Evolutionary conservation across 1,139 yeast species (phyloP), one percentile per base, ranked within the genome.

Genomic region (Lipomyces yarrowii): DNA sequence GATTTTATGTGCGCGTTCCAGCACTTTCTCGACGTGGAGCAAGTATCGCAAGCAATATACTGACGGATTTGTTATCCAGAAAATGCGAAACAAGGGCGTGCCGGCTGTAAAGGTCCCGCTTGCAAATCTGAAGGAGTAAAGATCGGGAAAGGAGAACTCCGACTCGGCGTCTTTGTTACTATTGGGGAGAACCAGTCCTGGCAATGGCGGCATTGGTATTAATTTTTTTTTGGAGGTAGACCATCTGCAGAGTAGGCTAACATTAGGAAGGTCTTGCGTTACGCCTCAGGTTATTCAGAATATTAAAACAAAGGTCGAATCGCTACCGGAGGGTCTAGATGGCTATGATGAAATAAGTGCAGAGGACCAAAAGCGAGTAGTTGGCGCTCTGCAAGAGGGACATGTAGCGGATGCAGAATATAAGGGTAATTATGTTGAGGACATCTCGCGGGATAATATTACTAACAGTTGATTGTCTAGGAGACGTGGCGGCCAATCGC

Each of bases 151-250:
- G 70, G 70, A 8, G 69, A 67, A 42, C 61, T 67, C 2, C 67
- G 70, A 42, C 60, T 67, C 4, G 70, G 70, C 3, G 67, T 61
- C 21, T 67, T 64, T 46, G 64, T 67, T 32, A 61, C 62, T 21
- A 51, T 42, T 13, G 64, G 46, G 26, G 60, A 66, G 23, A 57
- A 48, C 52, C 70, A 67, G 59, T 35, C 63, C 7, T 67, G 66
- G 67, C 63, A 64, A 55, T 67, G 70, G 70, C n/a, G 69, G 39
- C 70, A 67, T 55, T 67, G 70, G 70, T 67, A 61, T 13, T 67
- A 61, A 2, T 56, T 62, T 35, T 7, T n/a, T n/a, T 33, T 32
- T 56, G 23, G 21, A 26, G 30, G 30, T 26, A 4, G 30, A 26
- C 4, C 15, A 15, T 59, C 33, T 48, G 54, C 15, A 33, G 5